phyloP scores from a whole-genome alignment of 345 rosid genomes.

The Eutrema heterophyllum region DNA sequence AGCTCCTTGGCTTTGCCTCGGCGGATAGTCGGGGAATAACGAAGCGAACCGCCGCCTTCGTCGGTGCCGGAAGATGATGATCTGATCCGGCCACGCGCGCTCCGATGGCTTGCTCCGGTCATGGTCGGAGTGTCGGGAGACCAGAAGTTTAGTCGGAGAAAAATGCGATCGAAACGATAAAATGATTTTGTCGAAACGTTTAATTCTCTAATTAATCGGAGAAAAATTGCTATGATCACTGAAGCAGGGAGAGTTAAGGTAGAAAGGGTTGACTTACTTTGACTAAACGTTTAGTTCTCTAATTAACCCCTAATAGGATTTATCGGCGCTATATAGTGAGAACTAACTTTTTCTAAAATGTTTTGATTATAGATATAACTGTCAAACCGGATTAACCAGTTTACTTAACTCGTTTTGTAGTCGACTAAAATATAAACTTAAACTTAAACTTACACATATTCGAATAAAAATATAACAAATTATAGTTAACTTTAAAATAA shows the following conservation, averaged over 20 bases:
- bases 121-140: conserved; percentile 29
- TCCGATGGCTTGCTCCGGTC: conserved; percentile 56
- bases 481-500: too few relatives aligned
- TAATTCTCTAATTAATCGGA: too few relatives aligned
- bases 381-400: too few relatives aligned
- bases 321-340: too few relatives aligned
- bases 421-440: too few relatives aligned
- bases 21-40: not conserved
- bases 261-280: conserved; percentile 18
- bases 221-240: not conserved
- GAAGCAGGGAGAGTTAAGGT: not conserved
- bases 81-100: conserved; percentile 55
- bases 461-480: too few relatives aligned
- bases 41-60: conserved; percentile 30
- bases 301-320: too few relatives aligned
- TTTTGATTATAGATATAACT: too few relatives aligned
- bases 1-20: conserved; percentile 23
- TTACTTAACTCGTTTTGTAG: too few relatives aligned
- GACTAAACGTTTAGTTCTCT: not conserved
- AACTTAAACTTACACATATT: too few relatives aligned
- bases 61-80: conserved; percentile 22
- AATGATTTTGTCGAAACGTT: too few relatives aligned
- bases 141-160: not conserved
- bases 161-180: not conserved
- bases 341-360: too few relatives aligned